These are phyloP conservation scores for Aspergillus panamensis DNA, from an alignment of 495 filamentous ascomycete species.

Conservation along the genomic window DNA sequence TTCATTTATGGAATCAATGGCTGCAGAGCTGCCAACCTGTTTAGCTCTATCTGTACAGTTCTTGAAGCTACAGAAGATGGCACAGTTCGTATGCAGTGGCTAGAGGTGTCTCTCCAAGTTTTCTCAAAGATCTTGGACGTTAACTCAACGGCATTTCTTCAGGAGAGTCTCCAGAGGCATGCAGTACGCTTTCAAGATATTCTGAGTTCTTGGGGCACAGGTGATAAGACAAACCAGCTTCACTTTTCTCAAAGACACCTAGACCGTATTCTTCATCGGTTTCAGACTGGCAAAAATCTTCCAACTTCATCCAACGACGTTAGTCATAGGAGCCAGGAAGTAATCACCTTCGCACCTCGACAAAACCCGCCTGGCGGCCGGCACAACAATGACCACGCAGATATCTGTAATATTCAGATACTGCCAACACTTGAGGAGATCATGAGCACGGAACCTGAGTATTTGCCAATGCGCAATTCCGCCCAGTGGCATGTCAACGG, in stretches of 20 bases:
- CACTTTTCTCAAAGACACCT: not conserved
- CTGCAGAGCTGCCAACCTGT: not conserved
- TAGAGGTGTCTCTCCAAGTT: conserved; percentile 1
- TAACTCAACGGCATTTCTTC: conserved; percentile 4
- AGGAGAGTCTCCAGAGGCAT: not conserved
- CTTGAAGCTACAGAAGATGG: not conserved
- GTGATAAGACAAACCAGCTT: not conserved
- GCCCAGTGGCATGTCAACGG: conserved; percentile 54
- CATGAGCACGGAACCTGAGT: conserved; percentile 47
- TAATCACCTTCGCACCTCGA: not conserved
- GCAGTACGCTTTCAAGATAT: not conserved
- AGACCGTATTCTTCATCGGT: not conserved
- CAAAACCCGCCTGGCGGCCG: conserved; percentile 25
- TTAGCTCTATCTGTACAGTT: not conserved
- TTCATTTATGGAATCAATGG: conserved; percentile 4
- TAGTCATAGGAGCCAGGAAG: not conserved
- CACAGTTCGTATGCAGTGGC: not conserved
- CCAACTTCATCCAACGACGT: not conserved
- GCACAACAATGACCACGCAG: conserved; percentile 64
- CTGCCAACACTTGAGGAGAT: conserved; percentile 65
- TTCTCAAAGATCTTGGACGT: not conserved
- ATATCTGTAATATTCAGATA: conserved; percentile 59
- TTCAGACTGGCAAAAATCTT: not conserved
- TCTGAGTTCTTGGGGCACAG: not conserved
- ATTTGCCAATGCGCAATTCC: conserved; percentile 55